Evolutionary conservation across 495 filamentous ascomycete species (phyloP).

Genomic region (Aspergillus biplanus): DNA sequence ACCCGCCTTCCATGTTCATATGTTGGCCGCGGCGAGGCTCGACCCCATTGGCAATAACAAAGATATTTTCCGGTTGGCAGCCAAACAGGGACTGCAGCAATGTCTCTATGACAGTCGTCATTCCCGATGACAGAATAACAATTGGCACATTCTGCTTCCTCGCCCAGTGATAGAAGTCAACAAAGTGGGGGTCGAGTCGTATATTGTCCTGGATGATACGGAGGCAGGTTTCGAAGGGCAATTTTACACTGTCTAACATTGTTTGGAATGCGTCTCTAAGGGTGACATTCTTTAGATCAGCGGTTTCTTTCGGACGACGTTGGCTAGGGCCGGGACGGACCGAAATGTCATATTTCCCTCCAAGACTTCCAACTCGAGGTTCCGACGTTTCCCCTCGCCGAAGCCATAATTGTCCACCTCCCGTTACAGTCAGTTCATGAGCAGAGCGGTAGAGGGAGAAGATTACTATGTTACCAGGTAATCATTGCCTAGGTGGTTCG

Average conservation of each 20-base stretch:
- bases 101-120: conserved; percentile 80
- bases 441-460: not conserved
- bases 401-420: conserved; percentile 81
- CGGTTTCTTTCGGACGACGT: not conserved
- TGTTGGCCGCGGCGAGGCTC: conserved; percentile 58
- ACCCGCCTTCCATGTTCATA: conserved; percentile 69
- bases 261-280: conserved; percentile 68
- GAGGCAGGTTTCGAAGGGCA: conserved; percentile 72
- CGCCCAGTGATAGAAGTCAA: conserved; percentile 73
- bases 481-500: not conserved
- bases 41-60: conserved; percentile 78
- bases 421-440: conserved; percentile 12
- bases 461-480: not conserved
- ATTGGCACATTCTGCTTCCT: conserved; percentile 73
- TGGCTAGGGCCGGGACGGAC: conserved; percentile 29
- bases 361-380: conserved; percentile 68
- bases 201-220: conserved; percentile 72
- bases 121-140: conserved; percentile 79
- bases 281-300: conserved; percentile 1
- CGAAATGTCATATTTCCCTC: conserved; percentile 64
- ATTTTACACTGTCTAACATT: conserved; percentile 75
- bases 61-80: conserved; percentile 59
- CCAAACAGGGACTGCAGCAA: conserved; percentile 72
- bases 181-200: conserved; percentile 75
- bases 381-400: conserved; percentile 58